These are phyloP conservation scores for Pisolithus marmoratus DNA, from an alignment of 768 basidiomycete genomes.

Conservation along the genomic window DNA sequence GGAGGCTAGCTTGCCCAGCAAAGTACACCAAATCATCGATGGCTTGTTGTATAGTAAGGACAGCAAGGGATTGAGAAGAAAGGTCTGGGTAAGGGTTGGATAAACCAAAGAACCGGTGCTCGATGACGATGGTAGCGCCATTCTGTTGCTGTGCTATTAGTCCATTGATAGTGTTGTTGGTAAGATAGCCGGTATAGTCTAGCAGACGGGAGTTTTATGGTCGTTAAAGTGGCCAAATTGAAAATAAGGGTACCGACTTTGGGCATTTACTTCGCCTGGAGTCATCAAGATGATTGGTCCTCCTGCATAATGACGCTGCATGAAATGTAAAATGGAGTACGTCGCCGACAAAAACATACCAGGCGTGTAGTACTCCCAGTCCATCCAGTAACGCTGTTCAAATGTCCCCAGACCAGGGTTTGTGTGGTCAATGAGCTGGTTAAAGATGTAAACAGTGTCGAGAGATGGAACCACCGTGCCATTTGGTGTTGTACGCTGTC, in stretches of 20 bases:
- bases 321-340: not conserved
- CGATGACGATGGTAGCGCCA: constrained; percentile 57
- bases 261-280: constrained; percentile 60
- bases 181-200: constrained; percentile 47
- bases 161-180: constrained; percentile 59
- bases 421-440: constrained; percentile 39
- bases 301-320: constrained; percentile 4
- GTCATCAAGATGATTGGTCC: constrained; percentile 34
- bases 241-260: constrained; percentile 16
- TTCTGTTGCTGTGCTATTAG: constrained; percentile 60
- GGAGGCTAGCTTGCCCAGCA: constrained; percentile 56
- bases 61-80: constrained; percentile 46
- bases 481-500: constrained; percentile 10
- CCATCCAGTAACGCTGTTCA: constrained; percentile 68
- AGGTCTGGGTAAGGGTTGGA: constrained; percentile 67
- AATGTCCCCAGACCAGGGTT: constrained; percentile 67
- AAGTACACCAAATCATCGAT: constrained; percentile 71
- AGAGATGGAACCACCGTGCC: constrained; percentile 22
- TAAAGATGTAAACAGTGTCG: constrained; percentile 24
- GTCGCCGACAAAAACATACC: constrained; percentile 22
- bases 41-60: constrained; percentile 69
- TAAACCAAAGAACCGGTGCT: constrained; percentile 73
- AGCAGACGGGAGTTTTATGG: not conserved
- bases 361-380: constrained; percentile 58
- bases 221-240: not conserved